Percentiles rank a stretch among this genome's conserved stretches.
phyloP scores from a whole-genome alignment of 2,329 filamentous ascomycete species.

The Alternaria sp. region DNA sequence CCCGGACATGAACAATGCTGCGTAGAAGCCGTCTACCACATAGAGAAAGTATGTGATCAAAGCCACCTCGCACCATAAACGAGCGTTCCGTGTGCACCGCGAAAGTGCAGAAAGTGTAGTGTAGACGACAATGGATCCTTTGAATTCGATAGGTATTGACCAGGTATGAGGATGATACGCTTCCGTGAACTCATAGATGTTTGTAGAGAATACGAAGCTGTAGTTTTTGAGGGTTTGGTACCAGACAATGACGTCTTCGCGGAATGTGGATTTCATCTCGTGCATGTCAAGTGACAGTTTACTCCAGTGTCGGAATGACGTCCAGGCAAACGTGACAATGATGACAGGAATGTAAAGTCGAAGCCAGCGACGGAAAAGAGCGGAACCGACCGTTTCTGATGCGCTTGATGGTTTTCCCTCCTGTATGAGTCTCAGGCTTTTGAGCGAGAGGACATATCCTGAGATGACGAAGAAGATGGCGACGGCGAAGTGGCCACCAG shows the following conservation, averaged over 20 bases:
- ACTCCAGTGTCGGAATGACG: constrained; percentile 61
- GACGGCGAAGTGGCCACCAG: constrained; percentile 61
- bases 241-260: constrained; percentile 41
- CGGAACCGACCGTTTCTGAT: constrained; percentile 57
- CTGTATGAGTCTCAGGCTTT: constrained; percentile 56
- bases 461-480: constrained; percentile 63
- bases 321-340: constrained; percentile 63
- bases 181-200: constrained; percentile 64
- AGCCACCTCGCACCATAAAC: constrained; percentile 62
- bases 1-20: constrained; percentile 51
- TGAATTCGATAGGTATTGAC: constrained; percentile 52
- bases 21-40: constrained; percentile 71
- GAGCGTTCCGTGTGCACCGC: constrained; percentile 62
- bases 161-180: constrained; percentile 47
- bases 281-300: constrained; percentile 54
- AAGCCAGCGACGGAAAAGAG: constrained; percentile 62
- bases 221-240: constrained; percentile 66
- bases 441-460: constrained; percentile 62
- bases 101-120: constrained; percentile 66
- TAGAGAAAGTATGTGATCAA: constrained; percentile 74
- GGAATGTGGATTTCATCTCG: constrained; percentile 58
- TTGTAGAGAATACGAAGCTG: constrained; percentile 71
- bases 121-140: constrained; percentile 71
- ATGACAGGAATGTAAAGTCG: constrained; percentile 63
- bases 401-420: constrained; percentile 52